Base-by-base conservation (phyloP, 2,329 filamentous ascomycete genomes). In the Aspergillus quadricinctus region DNA sequence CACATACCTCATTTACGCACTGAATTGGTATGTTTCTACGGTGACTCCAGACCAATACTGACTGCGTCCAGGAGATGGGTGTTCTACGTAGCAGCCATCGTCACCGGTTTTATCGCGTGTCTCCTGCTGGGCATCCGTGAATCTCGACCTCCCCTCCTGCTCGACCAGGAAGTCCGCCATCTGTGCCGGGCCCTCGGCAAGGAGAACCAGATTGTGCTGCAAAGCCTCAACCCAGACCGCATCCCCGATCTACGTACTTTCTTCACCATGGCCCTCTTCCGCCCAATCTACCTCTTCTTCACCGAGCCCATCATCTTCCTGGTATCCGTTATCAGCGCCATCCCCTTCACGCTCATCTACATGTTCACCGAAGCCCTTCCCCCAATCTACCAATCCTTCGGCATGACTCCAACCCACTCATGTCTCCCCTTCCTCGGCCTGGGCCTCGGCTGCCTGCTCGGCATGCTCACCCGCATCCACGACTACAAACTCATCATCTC, bases 291-390 rank as follows among this genome's bases (percentile, higher is more conserved):
- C 3, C 69, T 81, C 1, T 72, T 79, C 53, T 70, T 75, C 57
- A 76, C 73, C 0, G 77, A 81, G 56, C 78, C 78, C 0, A 73
- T 81, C 37, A 71, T 81, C 11, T 70, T 76, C 29, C 61, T 73
- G 37, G 69, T 75, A 4, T 67, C 77, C 1, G 62, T 76, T 25
- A 75, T 80, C 60, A 74, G 68, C 5, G 73, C 74, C 3, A 65
- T 74, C 9, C 71, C 73, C 3, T 78, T 75, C 53, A 75, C 70
- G 0, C 64, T 80, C 7, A 72, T 80, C n/a, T 81, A 80, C 55
- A 70, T 80, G 7, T 78, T 80, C 58, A 76, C 78, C 1, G 78
- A 80, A 62, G 71, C 75, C 0, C 59, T 80, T 0, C 66, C 69
- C 1, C 61, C 69, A 0, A 71, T 80, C 3, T 81, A 78, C 61